Conservation (phyloP, 495 filamentous ascomycete genomes). For the Chaetomium fimeti region DNA sequence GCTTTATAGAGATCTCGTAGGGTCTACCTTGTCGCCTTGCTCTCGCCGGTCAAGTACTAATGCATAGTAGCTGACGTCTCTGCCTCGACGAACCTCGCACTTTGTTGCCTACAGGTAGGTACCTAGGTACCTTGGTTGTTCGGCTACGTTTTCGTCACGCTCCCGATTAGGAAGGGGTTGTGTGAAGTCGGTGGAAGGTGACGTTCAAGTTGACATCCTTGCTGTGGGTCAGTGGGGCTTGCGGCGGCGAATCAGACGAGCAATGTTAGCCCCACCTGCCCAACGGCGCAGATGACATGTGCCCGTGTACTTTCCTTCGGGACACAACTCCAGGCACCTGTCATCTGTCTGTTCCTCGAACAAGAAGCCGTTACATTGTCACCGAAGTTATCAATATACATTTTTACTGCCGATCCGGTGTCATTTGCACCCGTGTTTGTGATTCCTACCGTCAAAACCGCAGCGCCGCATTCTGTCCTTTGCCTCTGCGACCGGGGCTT, state of each 20-base stretch:
- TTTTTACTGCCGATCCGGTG: not conserved
- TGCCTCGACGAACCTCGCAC: no score
- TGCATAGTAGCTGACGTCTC: no score
- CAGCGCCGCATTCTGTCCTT: not conserved
- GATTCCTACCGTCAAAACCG: not conserved
- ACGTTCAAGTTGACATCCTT: not conserved
- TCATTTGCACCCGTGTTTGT: not conserved
- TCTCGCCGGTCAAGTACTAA: no score
- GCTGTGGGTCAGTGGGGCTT: constrained; percentile 1
- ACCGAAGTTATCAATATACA: not conserved
- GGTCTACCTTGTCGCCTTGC: no score
- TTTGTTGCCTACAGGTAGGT: no score
- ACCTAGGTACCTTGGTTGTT: no score
- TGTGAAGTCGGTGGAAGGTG: no score
- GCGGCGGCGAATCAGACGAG: not conserved
- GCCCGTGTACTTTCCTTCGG: constrained; percentile 10
- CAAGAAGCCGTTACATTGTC: no score
- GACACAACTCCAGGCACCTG: constrained; percentile 10
- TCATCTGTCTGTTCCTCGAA: not conserved
- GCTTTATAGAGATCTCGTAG: no score
- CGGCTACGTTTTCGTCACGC: no score
- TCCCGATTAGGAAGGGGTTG: no score
- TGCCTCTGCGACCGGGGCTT: no score
- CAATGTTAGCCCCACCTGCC: not conserved
- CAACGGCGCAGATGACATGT: constrained; percentile 1